Evolutionary conservation across 1,139 yeast species (phyloP), one percentile per base, ranked within the genome.

Genomic region (Blastobotrys proliferans): DNA sequence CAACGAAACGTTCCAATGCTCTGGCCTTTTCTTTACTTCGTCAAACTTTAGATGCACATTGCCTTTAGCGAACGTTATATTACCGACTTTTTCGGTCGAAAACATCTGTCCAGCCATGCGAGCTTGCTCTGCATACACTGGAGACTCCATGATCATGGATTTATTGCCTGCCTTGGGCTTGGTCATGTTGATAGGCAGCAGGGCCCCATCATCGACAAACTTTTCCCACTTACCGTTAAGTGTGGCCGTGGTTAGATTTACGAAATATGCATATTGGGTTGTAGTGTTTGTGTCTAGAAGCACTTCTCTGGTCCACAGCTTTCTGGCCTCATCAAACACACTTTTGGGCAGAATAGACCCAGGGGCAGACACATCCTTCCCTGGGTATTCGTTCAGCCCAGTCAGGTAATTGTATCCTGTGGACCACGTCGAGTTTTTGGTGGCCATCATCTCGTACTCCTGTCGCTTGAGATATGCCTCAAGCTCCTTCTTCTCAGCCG

Each of bases 391-490:
- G 9, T 33, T 32, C 17, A 81, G 75, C 6, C 95, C 95, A 0
- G 94, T 83, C 9, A 86, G 61, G 54, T 84, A 82, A 0, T 83
- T 84, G 58, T 81, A 82, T 6, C 87, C 87, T 3, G 63, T 50
- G 14, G 57, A 47, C 58, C 74, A 80, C 1, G 73, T 68, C 30
- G 77, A 66, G 28, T 68, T 62, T 13, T 53, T 51, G 32, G 82
- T 62, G 10, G 63, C 61, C 2, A 60, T 52, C 9, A 61, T 60
- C 20, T 68, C 64, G 14, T 56, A 51, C 19, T 55, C 54, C 6
- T 73, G 56, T 38, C 67, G 66, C 10, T 64, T 60, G 38, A 70
- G 52, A 38, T 60, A 63, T 17, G 53, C 54, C 19, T 54, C 33
- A 9, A 61, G 51, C 22, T 58, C 57, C 19, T 53, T 54, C 10